phyloP scores from a whole-genome alignment of 306 rosid species.

The Adenanthera pavonina region DNA sequence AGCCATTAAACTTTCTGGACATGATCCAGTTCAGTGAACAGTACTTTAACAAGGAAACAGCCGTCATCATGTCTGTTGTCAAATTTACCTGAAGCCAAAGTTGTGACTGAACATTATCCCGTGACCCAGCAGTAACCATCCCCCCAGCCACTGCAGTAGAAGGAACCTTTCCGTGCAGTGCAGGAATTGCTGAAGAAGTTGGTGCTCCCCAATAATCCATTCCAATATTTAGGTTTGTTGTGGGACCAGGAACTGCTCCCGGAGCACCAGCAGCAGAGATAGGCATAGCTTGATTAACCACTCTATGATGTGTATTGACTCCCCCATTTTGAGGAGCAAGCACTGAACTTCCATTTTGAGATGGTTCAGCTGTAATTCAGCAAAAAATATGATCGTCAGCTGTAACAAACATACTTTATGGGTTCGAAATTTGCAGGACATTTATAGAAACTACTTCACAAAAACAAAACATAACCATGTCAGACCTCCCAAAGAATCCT shows the following conservation, averaged over 20 bases:
- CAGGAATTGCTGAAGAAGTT: slow-evolving; percentile 61
- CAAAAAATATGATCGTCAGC: slow-evolving; percentile 27
- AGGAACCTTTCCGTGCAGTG: slow-evolving; percentile 63
- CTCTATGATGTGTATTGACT: slow-evolving; percentile 64
- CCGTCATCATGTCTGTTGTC: slow-evolving; percentile 19
- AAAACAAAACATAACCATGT: slow-evolving; percentile 34
- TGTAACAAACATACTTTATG: neutral
- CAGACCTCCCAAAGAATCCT: slow-evolving; percentile 89
- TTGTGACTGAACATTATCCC: slow-evolving; percentile 87
- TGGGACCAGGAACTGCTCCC: slow-evolving; percentile 69
- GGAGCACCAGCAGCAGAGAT: slow-evolving; percentile 63
- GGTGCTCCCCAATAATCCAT: slow-evolving; percentile 86
- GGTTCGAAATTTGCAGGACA: slow-evolving; percentile 31
- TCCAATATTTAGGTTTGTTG: slow-evolving; percentile 80
- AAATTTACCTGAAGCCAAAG: slow-evolving; percentile 82
- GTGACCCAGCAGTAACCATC: slow-evolving; percentile 76
- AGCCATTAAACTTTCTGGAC: slow-evolving; percentile 19
- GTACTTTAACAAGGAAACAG: slow-evolving; percentile 30
- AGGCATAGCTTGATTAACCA: slow-evolving; percentile 72
- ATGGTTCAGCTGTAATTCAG: slow-evolving; percentile 66
- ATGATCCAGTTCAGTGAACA: slow-evolving; percentile 25
- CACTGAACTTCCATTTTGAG: slow-evolving; percentile 80
- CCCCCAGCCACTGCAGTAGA: slow-evolving; percentile 82
- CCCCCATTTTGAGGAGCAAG: slow-evolving; percentile 64
- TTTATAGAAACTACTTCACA: slow-evolving; percentile 37